Evolutionary conservation across 495 filamentous ascomycete genomes (phyloP), one percentile per base, ranked within the genome.

Genomic region (Aspergillus sclerotioniger): DNA sequence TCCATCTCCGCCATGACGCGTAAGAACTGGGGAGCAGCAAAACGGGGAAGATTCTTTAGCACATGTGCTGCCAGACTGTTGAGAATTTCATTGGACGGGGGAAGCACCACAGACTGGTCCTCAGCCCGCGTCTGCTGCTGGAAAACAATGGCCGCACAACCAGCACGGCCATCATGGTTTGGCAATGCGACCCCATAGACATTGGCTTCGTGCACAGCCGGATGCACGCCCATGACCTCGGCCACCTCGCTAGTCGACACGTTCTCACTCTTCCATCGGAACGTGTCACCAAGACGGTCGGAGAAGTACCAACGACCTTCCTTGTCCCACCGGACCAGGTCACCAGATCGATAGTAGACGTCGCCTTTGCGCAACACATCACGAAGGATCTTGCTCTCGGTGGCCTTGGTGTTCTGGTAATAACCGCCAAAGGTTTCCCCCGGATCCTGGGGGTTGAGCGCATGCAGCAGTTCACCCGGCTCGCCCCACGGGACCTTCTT

Each of bases 211-310:
- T 80, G 67, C 13, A 96, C 77, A 0, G 76, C 77, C 0, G 87
- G 77, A 60, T 92, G 88, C 0, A 72, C 65, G 3, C 90, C 88
- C 0, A 97, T 65, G 0, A 84, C 83, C 54, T 90, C 85, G 3
- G 87, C 76, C 0, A 85, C 85, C 51, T 91, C 86, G 20, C 83
- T 82, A 6, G 95, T 92, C 60, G 96, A 93, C 3, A 96, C 90
- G 54, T 97, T 98, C 73, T 98, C 93, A 45, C 84, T 86, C 77
- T 96, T 96, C 93, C 93, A 98, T 16, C 93, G 84, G 76, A 90
- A 98, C 0, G 93, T 97, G 64, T 98, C 93, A 51, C 93, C 93
- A 37, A 98, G 87, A 10, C 92, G 88, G 69, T 98, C 94, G 44
- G 84, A 82, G 71, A 98, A 98, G 71, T 81, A 96, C 76, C 87